Base-by-base conservation (phyloP, 768 basidiomycete genomes). In the Hypholoma sublateritium region DNA sequence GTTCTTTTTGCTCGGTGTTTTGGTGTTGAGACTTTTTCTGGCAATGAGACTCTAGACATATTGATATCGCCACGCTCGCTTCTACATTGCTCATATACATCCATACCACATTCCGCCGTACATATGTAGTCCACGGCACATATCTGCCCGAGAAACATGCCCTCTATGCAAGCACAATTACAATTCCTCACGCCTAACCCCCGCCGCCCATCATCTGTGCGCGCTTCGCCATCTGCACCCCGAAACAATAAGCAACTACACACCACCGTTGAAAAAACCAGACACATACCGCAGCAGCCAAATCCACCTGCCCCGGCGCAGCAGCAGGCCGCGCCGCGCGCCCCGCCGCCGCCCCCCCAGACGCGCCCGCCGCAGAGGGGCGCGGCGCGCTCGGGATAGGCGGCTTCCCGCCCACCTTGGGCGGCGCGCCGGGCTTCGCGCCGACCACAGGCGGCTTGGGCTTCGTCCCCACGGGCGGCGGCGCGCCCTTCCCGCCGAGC, bases 281-380 rank as follows among this genome's bases (percentile, higher is more conserved):
- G 49, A 49, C 3, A 79, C 89, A 77, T 63, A 95, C 90, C 48
- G 83, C 88, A 60, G 93, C 91, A 56, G 93, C 91, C 59, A 95
- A 73, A 72, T 93, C 93, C 72, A 91, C 60, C 65, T 93, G 91
- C 34, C 80, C 80, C 3, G 75, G 71, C 5, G 79, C 80, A 37
- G 72, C 70, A 46, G 73, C 72, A 37, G 76, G 76, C 60, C 76
- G 79, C 17, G 70, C 66, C 14, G 66, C 74, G 1, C 74, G 79
- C 32, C 72, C 67, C 37, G 73, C 70, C 17, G 76, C 69, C 34
- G 74, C 70, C 6, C 28, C 28, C 9, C 28, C 28, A 34, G 64
- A 76, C 8, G 32, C 42, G 6, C 25, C 43, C 12, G 42, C 28
- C 16, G 43, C 42, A 43, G 69, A 64, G 19, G 80, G 87, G 56